Evolutionary conservation across 139 green algal genomes (phyloP), one percentile per base, ranked within the genome.

Genomic region (Tetradesmus obliquus): DNA sequence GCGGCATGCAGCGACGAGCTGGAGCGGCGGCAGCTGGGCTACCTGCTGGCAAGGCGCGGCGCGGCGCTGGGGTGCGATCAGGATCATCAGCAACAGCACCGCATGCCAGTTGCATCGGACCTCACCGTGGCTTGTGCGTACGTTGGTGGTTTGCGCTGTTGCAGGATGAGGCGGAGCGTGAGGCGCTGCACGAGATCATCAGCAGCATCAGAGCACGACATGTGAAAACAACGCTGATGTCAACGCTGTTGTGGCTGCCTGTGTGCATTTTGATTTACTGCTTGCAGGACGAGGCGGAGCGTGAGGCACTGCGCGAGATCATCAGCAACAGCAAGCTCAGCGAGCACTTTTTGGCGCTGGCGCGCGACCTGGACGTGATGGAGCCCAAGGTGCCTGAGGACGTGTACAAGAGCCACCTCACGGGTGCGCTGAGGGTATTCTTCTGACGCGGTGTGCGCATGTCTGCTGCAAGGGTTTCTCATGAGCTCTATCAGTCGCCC

Each of bases 331-430:
- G 88, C 79, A 91, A 90, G 60, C 93, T 99, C 51, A 96, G 87
- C 55, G 97, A 99, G 95, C 96, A 97, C 74, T 99, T 98, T 94
- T 93, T 99, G 88, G 94, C 95, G 1, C 96, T 99, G 57, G 98
- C 97, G 0, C 94, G 98, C 0, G 98, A 99, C 94, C 95, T 99
- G 83, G 98, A 99, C 91, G 98, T 99, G 24, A 97, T 99, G 96
- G 98, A 99, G 94, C 88, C 98, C 80, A 99, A 99, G 94, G 90
- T 94, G 62, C 96, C 97, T 0, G 98, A 97, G 92, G 97, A 99
- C 93, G 98, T 99, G 60, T 99, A 99, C 96, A 99, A 99, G 95
- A 96, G 93, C 62, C 97, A 99, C 94, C 95, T 98, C 69, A 92
- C 74, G 58, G 88, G 95, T 98, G 86, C 5, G 57, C 3, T 53